phyloP scores from a whole-genome alignment of 768 basidiomycete genomes.

The Neoboletus magnificus region DNA sequence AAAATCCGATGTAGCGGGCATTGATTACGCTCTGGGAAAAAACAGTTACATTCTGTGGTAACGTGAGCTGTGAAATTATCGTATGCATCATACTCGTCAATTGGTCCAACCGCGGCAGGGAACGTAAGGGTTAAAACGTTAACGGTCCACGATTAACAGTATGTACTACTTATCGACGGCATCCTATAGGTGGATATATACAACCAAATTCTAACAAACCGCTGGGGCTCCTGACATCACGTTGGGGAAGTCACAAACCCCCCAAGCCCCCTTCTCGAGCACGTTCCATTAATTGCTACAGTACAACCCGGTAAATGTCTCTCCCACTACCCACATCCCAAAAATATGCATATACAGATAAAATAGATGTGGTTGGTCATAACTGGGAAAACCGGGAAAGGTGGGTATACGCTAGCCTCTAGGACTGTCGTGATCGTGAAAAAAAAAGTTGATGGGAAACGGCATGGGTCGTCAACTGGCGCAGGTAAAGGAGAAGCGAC shows the following conservation, averaged over 20 bases:
- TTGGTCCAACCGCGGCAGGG: neutral
- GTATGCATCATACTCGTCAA: neutral
- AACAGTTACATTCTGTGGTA: no score
- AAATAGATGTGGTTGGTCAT: slow-evolving; percentile 16
- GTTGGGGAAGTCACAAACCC: slow-evolving; percentile 7
- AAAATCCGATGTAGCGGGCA: neutral
- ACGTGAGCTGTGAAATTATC: neutral
- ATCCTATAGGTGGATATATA: slow-evolving; percentile 1
- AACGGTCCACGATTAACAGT: neutral
- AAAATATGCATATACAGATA: slow-evolving; percentile 13
- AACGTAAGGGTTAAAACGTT: neutral
- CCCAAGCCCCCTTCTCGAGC: neutral
- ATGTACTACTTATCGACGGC: neutral
- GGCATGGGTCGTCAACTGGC: neutral
- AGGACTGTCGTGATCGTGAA: slow-evolving; percentile 4
- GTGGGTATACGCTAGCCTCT: slow-evolving; percentile 6
- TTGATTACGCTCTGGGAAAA: no score
- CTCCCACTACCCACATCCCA: slow-evolving; percentile 3
- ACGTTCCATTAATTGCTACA: slow-evolving; percentile 9
- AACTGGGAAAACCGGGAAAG: neutral
- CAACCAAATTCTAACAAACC: no score
- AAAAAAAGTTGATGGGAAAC: neutral
- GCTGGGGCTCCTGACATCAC: neutral
- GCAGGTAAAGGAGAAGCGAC: slow-evolving; percentile 10
- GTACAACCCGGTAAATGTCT: slow-evolving; percentile 9